Percentiles rank a stretch among this genome's conserved stretches.
Evolutionary conservation across 1,139 yeast species (phyloP).

Genomic region (Diutina catenulata): DNA sequence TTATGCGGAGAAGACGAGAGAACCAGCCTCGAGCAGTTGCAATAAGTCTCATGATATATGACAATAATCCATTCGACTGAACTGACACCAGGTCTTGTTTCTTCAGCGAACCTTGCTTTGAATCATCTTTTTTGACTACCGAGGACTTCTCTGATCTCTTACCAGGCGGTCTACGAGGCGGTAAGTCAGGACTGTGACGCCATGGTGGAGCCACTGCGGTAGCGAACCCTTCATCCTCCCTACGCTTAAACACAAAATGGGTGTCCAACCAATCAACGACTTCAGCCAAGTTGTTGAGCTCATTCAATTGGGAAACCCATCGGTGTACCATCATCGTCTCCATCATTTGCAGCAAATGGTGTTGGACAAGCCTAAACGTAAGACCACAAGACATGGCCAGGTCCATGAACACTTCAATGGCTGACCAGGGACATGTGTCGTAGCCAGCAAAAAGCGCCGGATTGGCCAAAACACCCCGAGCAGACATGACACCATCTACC

Average conservation of each 20-base stretch:
- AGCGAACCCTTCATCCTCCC: slow-evolving; percentile 57
- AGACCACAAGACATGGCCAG: slow-evolving; percentile 69
- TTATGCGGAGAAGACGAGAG: too few species aligned
- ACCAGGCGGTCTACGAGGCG: too few species aligned
- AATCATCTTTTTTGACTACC: too few species aligned
- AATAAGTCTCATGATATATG: too few species aligned
- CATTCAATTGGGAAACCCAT: slow-evolving; percentile 54
- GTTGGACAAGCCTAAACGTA: slow-evolving; percentile 76
- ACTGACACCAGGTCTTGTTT: too few species aligned
- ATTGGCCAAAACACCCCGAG: slow-evolving; percentile 72
- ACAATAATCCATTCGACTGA: too few species aligned
- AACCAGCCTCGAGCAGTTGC: too few species aligned
- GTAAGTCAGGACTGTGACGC: too few species aligned
- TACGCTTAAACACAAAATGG: slow-evolving; percentile 52
- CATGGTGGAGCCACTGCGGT: neutral
- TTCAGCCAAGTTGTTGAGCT: slow-evolving; percentile 42
- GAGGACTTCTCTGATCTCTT: too few species aligned
- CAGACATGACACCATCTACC: slow-evolving; percentile 93
- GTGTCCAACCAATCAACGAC: slow-evolving; percentile 75
- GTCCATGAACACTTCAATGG: slow-evolving; percentile 75
- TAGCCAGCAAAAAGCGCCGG: slow-evolving; percentile 81
- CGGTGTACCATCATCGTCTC: slow-evolving; percentile 45
- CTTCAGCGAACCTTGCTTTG: too few species aligned
- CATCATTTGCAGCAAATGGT: slow-evolving; percentile 82
- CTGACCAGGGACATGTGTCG: slow-evolving; percentile 76